Conservation (phyloP, 2,329 filamentous ascomycete genomes). For the Sporothrix phasma region DNA sequence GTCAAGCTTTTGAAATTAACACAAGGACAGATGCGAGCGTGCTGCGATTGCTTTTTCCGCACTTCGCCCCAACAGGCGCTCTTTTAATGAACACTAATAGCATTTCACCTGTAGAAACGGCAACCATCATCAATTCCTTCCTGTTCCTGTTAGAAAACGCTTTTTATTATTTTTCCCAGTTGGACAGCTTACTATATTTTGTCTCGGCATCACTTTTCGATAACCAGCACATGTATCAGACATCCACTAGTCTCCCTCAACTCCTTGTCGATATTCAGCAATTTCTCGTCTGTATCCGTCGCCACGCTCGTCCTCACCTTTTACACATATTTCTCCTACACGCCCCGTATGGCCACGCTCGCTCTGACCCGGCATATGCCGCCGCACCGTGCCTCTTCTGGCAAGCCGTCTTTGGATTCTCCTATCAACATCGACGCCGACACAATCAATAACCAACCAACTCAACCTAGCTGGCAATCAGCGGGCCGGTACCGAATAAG, state of each 20-base stretch:
- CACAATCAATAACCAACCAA: constrained; percentile 25
- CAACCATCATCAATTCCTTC: neutral
- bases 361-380: constrained; percentile 34
- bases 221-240: no score
- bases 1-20: neutral
- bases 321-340: neutral
- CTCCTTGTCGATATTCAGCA: neutral
- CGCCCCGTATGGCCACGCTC: constrained; percentile 41
- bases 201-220: no score
- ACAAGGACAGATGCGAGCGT: neutral
- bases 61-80: neutral
- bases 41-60: neutral
- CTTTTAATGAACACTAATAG: neutral
- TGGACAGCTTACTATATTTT: no score
- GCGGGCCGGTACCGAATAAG: constrained; percentile 64
- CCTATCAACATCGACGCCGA: constrained; percentile 31
- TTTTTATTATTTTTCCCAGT: no score
- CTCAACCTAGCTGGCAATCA: constrained; percentile 23
- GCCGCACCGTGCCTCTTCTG: constrained; percentile 26
- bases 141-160: neutral
- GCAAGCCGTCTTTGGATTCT: constrained; percentile 24
- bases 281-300: neutral
- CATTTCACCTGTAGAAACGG: neutral
- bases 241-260: neutral
- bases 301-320: neutral